These are phyloP conservation scores for Eustoma russellianum DNA, from an alignment of 257 asterid genomes.

Conservation along the genomic window DNA sequence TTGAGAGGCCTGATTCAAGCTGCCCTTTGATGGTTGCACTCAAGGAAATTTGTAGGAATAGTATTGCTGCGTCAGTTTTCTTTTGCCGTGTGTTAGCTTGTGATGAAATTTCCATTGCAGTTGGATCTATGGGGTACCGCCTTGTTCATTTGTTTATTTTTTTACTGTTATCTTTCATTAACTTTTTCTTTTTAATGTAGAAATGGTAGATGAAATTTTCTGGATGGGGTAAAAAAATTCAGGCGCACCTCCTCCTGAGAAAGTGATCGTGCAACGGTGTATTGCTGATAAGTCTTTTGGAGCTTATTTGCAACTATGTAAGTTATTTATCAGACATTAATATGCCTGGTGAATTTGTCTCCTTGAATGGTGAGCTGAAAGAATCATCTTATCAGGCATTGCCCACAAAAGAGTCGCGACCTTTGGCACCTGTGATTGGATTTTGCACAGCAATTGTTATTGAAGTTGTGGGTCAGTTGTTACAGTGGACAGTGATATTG, in stretches of 20 bases:
- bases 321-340: slow-evolving; percentile 14
- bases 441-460: slow-evolving; percentile 76
- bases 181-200: slow-evolving; percentile 44
- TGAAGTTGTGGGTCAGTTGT: slow-evolving; percentile 61
- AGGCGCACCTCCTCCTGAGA: slow-evolving; percentile 81
- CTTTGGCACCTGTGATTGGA: slow-evolving; percentile 47
- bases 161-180: background rate
- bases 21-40: background rate
- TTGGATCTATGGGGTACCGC: no score
- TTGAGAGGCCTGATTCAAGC: background rate
- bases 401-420: slow-evolving; percentile 49
- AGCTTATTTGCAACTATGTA: slow-evolving; percentile 71
- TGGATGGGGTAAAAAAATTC: slow-evolving; percentile 75
- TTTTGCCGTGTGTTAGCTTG: no score
- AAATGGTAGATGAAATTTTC: slow-evolving; percentile 76
- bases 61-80: background rate
- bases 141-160: no score
- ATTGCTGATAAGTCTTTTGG: slow-evolving; percentile 68
- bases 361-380: slow-evolving; percentile 11
- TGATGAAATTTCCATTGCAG: no score
- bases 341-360: slow-evolving; percentile 7
- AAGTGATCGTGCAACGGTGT: slow-evolving; percentile 76
- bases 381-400: slow-evolving; percentile 41
- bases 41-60: background rate
- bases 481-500: slow-evolving; percentile 41